Base-by-base conservation (phyloP, 768 basidiomycete species). In the Rhodotorula diobovata region DNA sequence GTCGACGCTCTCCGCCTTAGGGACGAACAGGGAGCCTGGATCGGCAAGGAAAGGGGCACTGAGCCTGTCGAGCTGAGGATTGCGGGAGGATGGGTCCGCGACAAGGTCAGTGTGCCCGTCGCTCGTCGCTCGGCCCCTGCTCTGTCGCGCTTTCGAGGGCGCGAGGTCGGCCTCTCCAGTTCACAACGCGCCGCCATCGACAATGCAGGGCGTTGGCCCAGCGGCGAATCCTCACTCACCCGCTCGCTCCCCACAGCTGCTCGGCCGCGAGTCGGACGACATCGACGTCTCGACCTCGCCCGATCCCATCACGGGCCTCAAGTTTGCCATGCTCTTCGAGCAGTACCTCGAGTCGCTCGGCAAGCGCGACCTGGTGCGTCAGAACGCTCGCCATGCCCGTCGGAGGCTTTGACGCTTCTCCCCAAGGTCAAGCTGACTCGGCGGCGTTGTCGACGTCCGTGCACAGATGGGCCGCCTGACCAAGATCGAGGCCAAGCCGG, bases 71-170 rank as follows among this genome's bases (percentile, higher is more conserved):
- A 82, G 71, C 95, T 95, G 79, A 85, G 96, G 75, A 90, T 99
- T 58, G 96, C 93, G 20, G 96, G 96, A 28, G 96, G 96, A 30
- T 99, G 96, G 96, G 96, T 98, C 56, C 84, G 96, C 77, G 96
- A 99, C 81, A 99, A 99, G 88, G 95, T 93, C 70, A 76, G 14
- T 58, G 32, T 35, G 20, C 30, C 30, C 28, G 4, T 53, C 28
- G 28, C 28, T 21, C 41, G 18, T 6, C 20, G 14, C 45, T 61
- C 30, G 15, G 21, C 30, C 15, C 7, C 46, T 30, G n/a, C 30
- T 30, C 8, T 32, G 25, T 28, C 45, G 45, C 50, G 7, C 8
- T 12, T 51, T 4, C n/a, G 25, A 4, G 15, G 28, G 11, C 50
- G 50, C n/a, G n/a, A n/a, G n/a, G n/a, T n/a, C n/a, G n/a, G n/a